Evolutionary conservation across 306 rosid species (phyloP), one percentile per base, ranked within the genome.

Genomic region (Castanea mollissima): DNA sequence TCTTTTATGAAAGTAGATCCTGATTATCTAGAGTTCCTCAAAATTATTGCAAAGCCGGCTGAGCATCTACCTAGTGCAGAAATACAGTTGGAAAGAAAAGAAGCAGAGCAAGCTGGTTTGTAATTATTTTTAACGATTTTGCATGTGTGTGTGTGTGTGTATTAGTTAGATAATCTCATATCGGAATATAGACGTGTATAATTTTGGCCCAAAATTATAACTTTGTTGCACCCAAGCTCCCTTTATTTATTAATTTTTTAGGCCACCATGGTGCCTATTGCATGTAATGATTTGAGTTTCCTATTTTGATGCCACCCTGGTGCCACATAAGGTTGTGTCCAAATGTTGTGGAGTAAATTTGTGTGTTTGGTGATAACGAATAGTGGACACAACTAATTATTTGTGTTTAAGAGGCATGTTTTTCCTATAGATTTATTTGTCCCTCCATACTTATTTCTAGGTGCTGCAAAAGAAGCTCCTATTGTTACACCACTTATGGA

Each of bases 61-160:
- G 98, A 93, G 84, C 91, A 95, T 89, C 98, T 95, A 80, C 99
- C 98, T 12, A 95, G 99, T 88, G 99, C 99, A 38, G 99, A 95
- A 78, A 91, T 95, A 84, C 99, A 95, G 80, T 83, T 95, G 87
- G 99, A 95, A 84, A 91, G 99, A 86, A 95, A 88, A 86, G 98
- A 95, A 90, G 98, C 98, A 41, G 98, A 93, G 81, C 98, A 85
- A 90, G 89, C 94, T 78, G 99, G 99, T 95, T 56, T 73, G 97
- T 89, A 76, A 44, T 81, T 55, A 72, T 89, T 29, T 85, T 82
- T 69, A 44, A 72, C 59, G 13, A 34, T 56, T 79, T 29, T 64
- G 23, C 49, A 31, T 71, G 38, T 35, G 29, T 35, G 14, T 49
- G 32, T 62, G 8, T 16, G 32, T 71, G 63, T 55, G 14, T 73